Percentiles rank a stretch among this genome's conserved stretches.
Conservation (phyloP, 768 basidiomycete genomes). For the Zangia roseola region DNA sequence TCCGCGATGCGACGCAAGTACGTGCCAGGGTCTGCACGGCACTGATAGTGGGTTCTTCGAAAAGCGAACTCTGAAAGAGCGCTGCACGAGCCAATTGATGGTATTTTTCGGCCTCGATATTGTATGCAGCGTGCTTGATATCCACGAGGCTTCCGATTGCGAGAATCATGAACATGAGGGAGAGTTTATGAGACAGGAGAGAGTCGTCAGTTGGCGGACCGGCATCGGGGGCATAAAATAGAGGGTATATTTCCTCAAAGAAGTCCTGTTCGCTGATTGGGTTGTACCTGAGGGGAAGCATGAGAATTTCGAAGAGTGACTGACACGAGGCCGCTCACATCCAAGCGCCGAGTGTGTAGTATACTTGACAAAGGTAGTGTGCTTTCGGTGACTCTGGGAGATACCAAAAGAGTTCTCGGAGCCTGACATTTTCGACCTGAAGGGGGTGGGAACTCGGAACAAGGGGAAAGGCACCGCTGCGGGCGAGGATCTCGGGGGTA, state of each 20-base stretch:
- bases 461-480: constrained; percentile 67
- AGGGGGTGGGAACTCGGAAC: constrained; percentile 39
- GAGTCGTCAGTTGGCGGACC: constrained; percentile 49
- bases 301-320: constrained; percentile 7
- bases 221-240: constrained; percentile 52
- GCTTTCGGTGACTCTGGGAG: constrained; percentile 63
- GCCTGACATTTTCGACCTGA: constrained; percentile 43
- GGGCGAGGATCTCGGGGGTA: constrained; percentile 59
- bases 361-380: constrained; percentile 56
- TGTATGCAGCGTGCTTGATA: constrained; percentile 53
- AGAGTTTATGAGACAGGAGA: constrained; percentile 56
- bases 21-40: constrained; percentile 67
- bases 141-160: constrained; percentile 68
- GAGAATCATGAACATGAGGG: constrained; percentile 64
- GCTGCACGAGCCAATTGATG: constrained; percentile 65
- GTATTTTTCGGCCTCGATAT: constrained; percentile 67
- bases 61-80: constrained; percentile 60
- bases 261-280: constrained; percentile 61
- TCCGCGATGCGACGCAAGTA: constrained; percentile 3
- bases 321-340: constrained; percentile 46
- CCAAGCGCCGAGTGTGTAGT: constrained; percentile 67
- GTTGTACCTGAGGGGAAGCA: constrained; percentile 51
- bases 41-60: constrained; percentile 66
- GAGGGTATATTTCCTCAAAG: constrained; percentile 55
- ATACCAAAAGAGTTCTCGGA: constrained; percentile 66